Conservation (phyloP, 2,329 filamentous ascomycete species). For the Lachnellula willkommii region DNA sequence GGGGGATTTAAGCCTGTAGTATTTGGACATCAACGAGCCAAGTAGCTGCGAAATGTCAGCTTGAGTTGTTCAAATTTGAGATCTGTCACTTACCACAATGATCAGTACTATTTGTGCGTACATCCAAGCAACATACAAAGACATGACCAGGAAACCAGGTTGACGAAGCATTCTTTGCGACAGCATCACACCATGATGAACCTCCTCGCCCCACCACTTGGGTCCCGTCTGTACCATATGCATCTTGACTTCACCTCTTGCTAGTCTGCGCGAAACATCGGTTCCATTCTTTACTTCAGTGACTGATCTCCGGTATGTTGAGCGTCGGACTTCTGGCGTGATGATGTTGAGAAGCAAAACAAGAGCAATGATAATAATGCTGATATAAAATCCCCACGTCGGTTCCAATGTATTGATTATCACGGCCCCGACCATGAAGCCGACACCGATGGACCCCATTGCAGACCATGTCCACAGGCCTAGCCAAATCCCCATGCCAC, state of each 20-base stretch:
- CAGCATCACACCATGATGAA: conserved; percentile 63
- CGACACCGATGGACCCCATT: conserved; percentile 64
- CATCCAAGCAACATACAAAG: conserved; percentile 72
- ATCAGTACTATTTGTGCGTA: conserved; percentile 71
- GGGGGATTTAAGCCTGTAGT: conserved; percentile 59
- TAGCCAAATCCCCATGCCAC: conserved; percentile 75
- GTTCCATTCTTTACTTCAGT: conserved; percentile 55
- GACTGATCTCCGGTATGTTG: conserved; percentile 62
- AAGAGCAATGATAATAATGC: conserved; percentile 59
- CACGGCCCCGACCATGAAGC: conserved; percentile 65
- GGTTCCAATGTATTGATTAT: conserved; percentile 62
- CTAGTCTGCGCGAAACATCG: conserved; percentile 52
- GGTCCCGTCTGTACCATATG: conserved; percentile 68
- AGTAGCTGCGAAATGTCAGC: conserved; percentile 43
- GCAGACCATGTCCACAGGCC: conserved; percentile 75
- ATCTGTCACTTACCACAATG: conserved; percentile 51
- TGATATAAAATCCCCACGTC: conserved; percentile 71
- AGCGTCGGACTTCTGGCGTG: conserved; percentile 65
- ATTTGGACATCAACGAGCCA: conserved; percentile 63
- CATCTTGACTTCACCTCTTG: conserved; percentile 70
- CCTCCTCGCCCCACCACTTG: conserved; percentile 71
- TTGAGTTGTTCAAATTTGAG: conserved; percentile 10
- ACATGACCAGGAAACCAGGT: conserved; percentile 65
- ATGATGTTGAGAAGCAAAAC: conserved; percentile 66
- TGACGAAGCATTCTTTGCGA: conserved; percentile 67